Percentiles rank a stretch among this genome's conserved stretches.
These are phyloP conservation scores for Sporothrix euskadiensis DNA, from an alignment of 2,329 filamentous ascomycete species.

Conservation along the genomic window DNA sequence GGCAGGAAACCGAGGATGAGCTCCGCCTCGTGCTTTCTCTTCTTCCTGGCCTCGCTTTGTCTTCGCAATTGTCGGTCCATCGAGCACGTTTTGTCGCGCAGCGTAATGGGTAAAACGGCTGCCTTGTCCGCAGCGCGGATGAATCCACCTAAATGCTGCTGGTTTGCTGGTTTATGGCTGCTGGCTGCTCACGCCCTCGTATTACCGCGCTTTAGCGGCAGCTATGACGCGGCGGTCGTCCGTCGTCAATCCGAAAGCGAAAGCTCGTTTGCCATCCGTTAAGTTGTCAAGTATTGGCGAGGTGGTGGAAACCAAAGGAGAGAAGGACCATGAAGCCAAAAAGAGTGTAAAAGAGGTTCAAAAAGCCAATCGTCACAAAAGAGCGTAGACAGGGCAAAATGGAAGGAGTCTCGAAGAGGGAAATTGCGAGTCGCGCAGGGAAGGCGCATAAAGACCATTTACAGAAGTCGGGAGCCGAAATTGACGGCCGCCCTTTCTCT, in stretches of 20 bases:
- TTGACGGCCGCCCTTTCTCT: conserved; percentile 10
- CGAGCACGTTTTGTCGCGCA: conserved; percentile 12
- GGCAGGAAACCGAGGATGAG: neutral
- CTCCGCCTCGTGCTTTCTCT: neutral
- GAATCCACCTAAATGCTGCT: neutral
- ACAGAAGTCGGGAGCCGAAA: conserved; percentile 9
- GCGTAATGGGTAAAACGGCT: conserved; percentile 14
- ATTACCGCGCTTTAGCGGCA: conserved; percentile 5
- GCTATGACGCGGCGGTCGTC: conserved; percentile 16
- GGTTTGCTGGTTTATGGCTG: neutral
- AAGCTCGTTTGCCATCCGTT: neutral
- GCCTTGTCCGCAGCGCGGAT: conserved; percentile 19
- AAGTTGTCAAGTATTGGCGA: neutral
- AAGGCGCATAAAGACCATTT: conserved; percentile 15
- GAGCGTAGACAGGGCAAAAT: neutral
- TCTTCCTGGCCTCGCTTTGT: neutral
- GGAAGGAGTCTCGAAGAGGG: neutral
- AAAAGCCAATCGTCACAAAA: neutral
- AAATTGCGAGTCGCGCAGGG: conserved; percentile 9
- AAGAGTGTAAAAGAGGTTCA: neutral
- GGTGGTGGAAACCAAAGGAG: neutral
- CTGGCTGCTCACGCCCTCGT: conserved; percentile 15
- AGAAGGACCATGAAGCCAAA: neutral
- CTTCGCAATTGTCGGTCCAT: conserved; percentile 8
- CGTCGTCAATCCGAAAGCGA: neutral